A percentile compares a stretch with the other conserved stretches of the same genome.
Conservation (phyloP, 129 eudicot genomes). For the Sambucus nigra region DNA sequence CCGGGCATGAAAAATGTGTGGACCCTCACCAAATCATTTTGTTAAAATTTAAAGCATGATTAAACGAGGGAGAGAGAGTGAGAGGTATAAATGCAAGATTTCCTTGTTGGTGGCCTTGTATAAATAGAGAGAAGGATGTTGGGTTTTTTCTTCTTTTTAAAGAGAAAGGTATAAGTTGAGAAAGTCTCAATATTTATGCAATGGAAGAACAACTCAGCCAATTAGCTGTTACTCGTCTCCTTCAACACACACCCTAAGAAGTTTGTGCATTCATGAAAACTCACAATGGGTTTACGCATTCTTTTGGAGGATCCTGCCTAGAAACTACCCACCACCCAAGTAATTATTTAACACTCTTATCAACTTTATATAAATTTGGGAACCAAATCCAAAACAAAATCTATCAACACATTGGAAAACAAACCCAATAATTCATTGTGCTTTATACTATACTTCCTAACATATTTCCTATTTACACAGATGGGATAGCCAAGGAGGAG, state of each 20-base stretch:
- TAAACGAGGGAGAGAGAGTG: conserved; percentile 10
- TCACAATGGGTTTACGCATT: conserved; percentile 99
- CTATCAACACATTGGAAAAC: too few relatives aligned
- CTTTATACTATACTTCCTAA: not conserved
- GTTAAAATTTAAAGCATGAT: conserved; percentile 20
- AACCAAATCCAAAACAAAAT: not conserved
- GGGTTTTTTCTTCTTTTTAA: conserved; percentile 26
- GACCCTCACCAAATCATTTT: conserved; percentile 26
- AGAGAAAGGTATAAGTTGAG: conserved; percentile 9
- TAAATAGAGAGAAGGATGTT: conserved; percentile 45
- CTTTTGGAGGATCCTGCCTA: conserved; percentile 97
- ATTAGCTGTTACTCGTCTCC: conserved; percentile 87
- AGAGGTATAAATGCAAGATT: conserved; percentile 19
- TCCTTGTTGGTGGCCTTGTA: conserved; percentile 48
- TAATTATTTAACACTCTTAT: too few relatives aligned
- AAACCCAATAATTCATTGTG: not conserved
- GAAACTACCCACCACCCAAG: conserved; percentile 99
- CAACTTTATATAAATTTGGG: not conserved
- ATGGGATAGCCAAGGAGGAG: conserved; percentile 98
- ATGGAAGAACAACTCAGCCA: conserved; percentile 92
- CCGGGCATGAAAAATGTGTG: conserved; percentile 15
- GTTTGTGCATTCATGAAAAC: conserved; percentile 81
- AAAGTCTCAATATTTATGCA: not conserved
- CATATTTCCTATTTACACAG: conserved; percentile 25
- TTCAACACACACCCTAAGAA: conserved; percentile 96